Evolutionary conservation across 2,329 filamentous ascomycete genomes (phyloP).

Genomic region (Tolypocladium tropicale): DNA sequence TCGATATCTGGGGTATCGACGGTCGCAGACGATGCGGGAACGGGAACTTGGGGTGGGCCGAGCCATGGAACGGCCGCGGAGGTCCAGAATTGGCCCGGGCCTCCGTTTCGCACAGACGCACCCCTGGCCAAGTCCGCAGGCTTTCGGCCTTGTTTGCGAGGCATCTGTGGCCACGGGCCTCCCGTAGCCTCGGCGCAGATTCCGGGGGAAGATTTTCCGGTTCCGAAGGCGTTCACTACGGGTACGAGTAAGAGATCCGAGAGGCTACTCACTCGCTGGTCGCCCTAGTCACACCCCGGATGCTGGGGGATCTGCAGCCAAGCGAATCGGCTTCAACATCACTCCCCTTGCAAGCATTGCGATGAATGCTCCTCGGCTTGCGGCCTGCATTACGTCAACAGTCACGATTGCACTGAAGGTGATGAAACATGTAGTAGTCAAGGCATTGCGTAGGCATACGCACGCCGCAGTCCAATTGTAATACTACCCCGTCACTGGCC

Average conservation of each 20-base stretch:
- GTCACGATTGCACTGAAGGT: neutral
- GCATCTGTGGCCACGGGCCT: neutral
- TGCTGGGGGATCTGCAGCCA: neutral
- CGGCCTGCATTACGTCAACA: neutral
- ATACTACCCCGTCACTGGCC: neutral
- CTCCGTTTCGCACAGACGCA: slow-evolving; percentile 11
- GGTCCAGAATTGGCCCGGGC: slow-evolving; percentile 15
- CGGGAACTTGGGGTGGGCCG: neutral
- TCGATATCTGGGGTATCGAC: neutral
- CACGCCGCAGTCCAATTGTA: neutral
- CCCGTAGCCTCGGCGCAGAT: too few species aligned
- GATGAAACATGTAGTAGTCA: neutral
- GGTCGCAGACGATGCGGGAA: neutral
- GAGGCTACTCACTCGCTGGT: too few species aligned
- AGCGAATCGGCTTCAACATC: neutral
- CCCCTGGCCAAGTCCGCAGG: neutral
- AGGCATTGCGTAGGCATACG: neutral
- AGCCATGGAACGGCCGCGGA: slow-evolving; percentile 8
- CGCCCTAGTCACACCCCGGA: neutral
- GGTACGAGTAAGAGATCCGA: too few species aligned
- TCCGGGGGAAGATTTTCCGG: neutral
- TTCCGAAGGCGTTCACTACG: neutral
- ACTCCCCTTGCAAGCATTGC: neutral
- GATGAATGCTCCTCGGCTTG: neutral
- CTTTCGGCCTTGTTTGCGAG: neutral